Percentiles rank a stretch among this genome's conserved stretches.
phyloP scores from a whole-genome alignment of 2,329 filamentous ascomycete species.

The Alternaria atra region DNA sequence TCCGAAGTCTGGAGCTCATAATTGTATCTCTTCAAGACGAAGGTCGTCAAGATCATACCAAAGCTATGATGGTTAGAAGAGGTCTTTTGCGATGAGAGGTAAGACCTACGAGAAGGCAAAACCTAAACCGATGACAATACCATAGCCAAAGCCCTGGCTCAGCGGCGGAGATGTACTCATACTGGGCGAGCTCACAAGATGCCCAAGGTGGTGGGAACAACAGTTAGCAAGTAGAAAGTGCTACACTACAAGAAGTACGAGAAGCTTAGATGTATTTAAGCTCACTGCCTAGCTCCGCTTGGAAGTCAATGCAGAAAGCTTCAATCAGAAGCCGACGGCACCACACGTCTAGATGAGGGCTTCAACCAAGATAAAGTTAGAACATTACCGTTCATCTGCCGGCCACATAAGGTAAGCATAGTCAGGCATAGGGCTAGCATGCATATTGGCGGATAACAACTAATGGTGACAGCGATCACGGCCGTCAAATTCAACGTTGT shows the following conservation, averaged over 20 bases:
- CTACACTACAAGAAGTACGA: not conserved
- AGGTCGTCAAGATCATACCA: conserved; percentile 78
- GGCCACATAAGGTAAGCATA: conserved; percentile 14
- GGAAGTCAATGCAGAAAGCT: not conserved
- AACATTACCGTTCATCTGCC: conserved; percentile 5
- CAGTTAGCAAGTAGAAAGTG: not conserved
- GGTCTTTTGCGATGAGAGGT: not conserved
- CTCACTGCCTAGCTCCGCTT: not conserved
- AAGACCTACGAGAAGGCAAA: conserved; percentile 70
- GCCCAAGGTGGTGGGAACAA: not conserved
- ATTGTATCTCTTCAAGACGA: conserved; percentile 73
- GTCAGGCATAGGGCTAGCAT: conserved; percentile 12
- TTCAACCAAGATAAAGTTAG: conserved; percentile 22
- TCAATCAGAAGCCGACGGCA: not conserved
- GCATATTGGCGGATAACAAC: not conserved
- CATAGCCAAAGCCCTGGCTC: conserved; percentile 75
- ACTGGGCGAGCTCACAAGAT: not conserved
- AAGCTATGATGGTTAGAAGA: conserved; percentile 52
- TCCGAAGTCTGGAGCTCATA: conserved; percentile 88
- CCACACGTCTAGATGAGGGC: not conserved
- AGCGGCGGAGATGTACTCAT: conserved; percentile 45
- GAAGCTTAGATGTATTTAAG: not conserved
- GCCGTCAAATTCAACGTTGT: conserved; percentile 8
- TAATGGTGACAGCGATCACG: conserved; percentile 11
- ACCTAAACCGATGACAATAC: conserved; percentile 77